Base-by-base conservation (phyloP, 169 alveolate species). In the Plasmodium gonderi region DNA sequence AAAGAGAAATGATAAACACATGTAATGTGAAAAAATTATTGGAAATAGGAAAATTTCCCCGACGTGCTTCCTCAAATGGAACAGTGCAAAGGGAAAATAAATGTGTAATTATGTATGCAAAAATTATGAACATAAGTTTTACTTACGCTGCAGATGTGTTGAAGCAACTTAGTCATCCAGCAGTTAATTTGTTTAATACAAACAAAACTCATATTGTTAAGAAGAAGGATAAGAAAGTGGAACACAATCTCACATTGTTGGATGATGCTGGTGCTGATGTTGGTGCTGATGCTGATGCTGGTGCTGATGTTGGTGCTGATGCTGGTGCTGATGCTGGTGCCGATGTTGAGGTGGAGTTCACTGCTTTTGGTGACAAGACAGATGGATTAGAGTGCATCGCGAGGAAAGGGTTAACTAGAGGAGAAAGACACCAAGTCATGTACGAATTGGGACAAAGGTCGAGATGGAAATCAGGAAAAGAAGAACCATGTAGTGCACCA, bases 161-260 rank as follows among this genome's bases (percentile, higher is more conserved):
- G 60, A 79, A 79, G 60, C 89, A 79, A 23, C 40, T 47, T 23
- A 79, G 67, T 65, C 89, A 79, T 23, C 89, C 89, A 51, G 60
- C 89, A 9, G 60, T 79, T 7, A 79, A 79, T 51, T 8, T 79
- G 38, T 79, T 79, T 51, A 79, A 79, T 31, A 79, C 89, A 65
- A 79, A 79, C 20, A 79, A 31, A 7, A 79, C 89, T 36, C 74
- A 79, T 33, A 14, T 2, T 11, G 38, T 49, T 7, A 79, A 20
- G 67, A 49, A 29, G 26, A 79, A 47, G 49, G 51, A 79, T 0
- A 7, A n/a, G 60, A 49, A 17, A 31, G 23, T 1, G 23, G 0
- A 9, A 54, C 31, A 40, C 1, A 7, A 26, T 0, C 14, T 2
- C 45, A 12, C 33, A 29, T 33, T 17, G 31, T 0, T 74, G n/a